Conservation (phyloP, 1,139 yeast genomes). For the Taphrina populina region DNA sequence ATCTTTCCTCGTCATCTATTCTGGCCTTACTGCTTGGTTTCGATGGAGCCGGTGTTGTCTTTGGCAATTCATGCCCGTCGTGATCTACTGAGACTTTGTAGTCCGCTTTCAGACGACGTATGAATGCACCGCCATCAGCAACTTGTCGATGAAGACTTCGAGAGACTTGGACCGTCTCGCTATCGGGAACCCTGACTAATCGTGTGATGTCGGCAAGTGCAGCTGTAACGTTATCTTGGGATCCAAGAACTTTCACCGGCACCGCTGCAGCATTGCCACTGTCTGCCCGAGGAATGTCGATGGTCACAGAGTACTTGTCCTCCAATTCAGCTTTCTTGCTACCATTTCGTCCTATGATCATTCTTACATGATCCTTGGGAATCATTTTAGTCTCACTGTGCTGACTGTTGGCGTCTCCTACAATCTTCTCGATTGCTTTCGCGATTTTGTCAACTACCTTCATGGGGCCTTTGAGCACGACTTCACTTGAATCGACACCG, state of each 20-base stretch:
- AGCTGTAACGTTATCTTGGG: conserved; percentile 43
- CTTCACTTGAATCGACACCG: conserved; percentile 56
- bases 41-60: conserved; percentile 1
- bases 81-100: conserved; percentile 63
- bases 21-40: conserved; percentile 31
- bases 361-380: conserved; percentile 72
- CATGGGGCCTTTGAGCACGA: conserved; percentile 75
- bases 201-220: conserved; percentile 48
- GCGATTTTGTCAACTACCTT: conserved; percentile 68
- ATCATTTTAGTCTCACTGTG: conserved; percentile 59
- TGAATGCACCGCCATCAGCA: conserved; percentile 54
- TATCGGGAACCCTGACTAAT: conserved; percentile 55
- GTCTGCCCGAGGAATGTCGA: conserved; percentile 67
- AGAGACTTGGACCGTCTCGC: conserved; percentile 40
- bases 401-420: conserved; percentile 64
- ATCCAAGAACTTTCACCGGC: conserved; percentile 47
- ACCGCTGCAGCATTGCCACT: conserved; percentile 57
- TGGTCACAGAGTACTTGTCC: conserved; percentile 61
- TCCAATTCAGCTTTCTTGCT: conserved; percentile 70
- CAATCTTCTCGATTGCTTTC: conserved; percentile 62
- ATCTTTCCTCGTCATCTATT: conserved; percentile 34
- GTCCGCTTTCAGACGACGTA: conserved; percentile 57
- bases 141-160: conserved; percentile 32
- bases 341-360: conserved; percentile 82
- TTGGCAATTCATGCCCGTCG: conserved; percentile 47